phyloP scores from a whole-genome alignment of 2,329 filamentous ascomycete genomes.

The Hirsutella rhossiliensis region DNA sequence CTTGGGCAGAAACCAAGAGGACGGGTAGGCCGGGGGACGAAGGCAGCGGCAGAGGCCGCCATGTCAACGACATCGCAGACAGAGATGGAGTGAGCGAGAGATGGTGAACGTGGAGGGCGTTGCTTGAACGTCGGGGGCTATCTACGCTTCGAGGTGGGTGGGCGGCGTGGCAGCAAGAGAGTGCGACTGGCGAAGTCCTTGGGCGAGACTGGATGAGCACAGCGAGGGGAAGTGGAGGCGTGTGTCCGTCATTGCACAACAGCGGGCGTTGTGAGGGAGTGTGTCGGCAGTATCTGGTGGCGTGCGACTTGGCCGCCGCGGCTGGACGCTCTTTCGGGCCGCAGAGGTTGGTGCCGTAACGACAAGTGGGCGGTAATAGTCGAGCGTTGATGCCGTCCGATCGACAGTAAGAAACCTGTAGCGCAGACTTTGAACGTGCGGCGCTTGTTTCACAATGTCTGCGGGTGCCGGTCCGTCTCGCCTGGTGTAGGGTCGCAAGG shows the following conservation, averaged over 20 bases:
- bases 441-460: neutral
- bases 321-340: neutral
- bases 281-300: neutral
- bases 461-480: constrained; percentile 1
- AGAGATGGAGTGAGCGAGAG: neutral
- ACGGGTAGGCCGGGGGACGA: constrained; percentile 35
- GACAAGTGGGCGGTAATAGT: neutral
- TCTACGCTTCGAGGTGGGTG: neutral
- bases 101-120: neutral
- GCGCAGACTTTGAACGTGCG: neutral
- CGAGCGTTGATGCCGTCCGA: neutral
- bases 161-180: neutral
- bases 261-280: constrained; percentile 3
- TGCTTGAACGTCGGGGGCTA: neutral
- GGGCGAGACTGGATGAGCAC: constrained; percentile 8
- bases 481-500: neutral
- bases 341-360: neutral
- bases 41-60: constrained; percentile 34
- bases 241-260: neutral
- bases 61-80: constrained; percentile 12
- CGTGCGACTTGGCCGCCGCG: neutral
- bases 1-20: constrained; percentile 50
- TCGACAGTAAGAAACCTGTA: neutral
- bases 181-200: neutral
- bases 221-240: neutral